phyloP scores from a whole-genome alignment of 495 filamentous ascomycete genomes.

The Tuber calosporum region DNA sequence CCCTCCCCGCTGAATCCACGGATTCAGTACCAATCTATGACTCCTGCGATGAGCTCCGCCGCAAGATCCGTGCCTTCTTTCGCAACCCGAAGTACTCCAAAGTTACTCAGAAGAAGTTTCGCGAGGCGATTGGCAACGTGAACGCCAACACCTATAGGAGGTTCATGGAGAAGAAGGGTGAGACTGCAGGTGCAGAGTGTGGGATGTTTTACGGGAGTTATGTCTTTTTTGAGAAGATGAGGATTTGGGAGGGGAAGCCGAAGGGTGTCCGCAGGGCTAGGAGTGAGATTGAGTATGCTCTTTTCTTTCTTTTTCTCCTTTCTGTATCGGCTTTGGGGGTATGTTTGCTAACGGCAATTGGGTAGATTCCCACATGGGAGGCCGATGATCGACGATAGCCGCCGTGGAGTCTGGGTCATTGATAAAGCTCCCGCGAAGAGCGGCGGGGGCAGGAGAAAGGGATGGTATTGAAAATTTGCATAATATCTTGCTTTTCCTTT shows the following conservation, averaged over 20 bases:
- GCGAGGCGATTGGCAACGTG: slow-evolving; percentile 47
- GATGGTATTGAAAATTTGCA: background rate
- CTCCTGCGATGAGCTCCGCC: slow-evolving; percentile 53
- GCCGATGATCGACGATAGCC: slow-evolving; percentile 19
- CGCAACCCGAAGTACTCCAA: slow-evolving; percentile 42
- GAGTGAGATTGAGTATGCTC: slow-evolving; percentile 49
- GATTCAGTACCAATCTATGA: slow-evolving; percentile 48
- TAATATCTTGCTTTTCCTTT: background rate
- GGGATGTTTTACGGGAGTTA: slow-evolving; percentile 51
- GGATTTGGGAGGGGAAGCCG: slow-evolving; percentile 51
- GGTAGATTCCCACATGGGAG: slow-evolving; percentile 8
- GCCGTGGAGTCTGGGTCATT: slow-evolving; percentile 19
- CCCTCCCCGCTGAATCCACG: slow-evolving; percentile 9
- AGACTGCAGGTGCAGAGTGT: slow-evolving; percentile 45
- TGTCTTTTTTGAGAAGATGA: slow-evolving; percentile 56
- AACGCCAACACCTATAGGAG: slow-evolving; percentile 44
- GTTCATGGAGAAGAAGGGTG: slow-evolving; percentile 50
- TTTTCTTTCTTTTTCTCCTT: background rate
- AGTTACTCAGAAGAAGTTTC: slow-evolving; percentile 51
- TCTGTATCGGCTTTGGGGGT: background rate
- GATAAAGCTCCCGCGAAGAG: background rate
- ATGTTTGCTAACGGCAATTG: slow-evolving; percentile 8
- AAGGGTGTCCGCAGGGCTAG: slow-evolving; percentile 50
- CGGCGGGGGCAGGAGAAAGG: background rate
- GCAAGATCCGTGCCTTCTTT: slow-evolving; percentile 52